These are phyloP conservation scores for Rhodotorula sphaerocarpa DNA, from an alignment of 768 basidiomycete genomes.

Conservation along the genomic window DNA sequence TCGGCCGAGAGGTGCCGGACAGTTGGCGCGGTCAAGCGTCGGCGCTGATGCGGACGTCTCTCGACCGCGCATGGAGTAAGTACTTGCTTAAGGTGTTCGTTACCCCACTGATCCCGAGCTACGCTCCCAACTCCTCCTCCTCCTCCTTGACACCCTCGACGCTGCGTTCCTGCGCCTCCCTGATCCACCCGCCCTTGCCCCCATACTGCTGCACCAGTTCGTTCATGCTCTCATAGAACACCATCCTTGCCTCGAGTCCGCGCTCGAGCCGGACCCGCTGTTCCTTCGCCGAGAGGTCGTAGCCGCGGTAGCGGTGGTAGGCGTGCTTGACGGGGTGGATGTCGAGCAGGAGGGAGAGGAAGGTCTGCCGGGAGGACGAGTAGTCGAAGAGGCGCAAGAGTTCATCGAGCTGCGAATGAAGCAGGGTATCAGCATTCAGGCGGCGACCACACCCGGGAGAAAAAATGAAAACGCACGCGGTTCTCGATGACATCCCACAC, in stretches of 20 bases:
- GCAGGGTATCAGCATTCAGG: too few relatives aligned
- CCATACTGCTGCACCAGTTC: neutral
- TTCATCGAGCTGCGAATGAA: conserved; percentile 13
- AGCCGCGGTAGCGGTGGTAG: conserved; percentile 3
- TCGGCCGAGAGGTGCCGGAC: too few relatives aligned
- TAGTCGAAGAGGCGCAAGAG: conserved; percentile 30
- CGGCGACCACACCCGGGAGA: too few relatives aligned
- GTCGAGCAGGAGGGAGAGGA: conserved; percentile 23
- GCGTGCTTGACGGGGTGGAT: conserved; percentile 10
- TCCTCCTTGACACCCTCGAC: neutral
- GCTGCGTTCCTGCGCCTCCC: neutral
- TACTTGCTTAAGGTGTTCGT: too few relatives aligned
- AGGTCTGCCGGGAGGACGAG: conserved; percentile 14
- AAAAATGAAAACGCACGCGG: conserved; percentile 11
- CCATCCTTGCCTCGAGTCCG: neutral
- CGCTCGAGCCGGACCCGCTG: neutral
- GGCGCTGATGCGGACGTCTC: too few relatives aligned
- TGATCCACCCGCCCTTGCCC: neutral
- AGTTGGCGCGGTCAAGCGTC: too few relatives aligned
- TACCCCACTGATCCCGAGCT: too few relatives aligned
- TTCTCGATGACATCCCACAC: conserved; percentile 33
- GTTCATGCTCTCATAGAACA: neutral
- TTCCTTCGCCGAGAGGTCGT: neutral
- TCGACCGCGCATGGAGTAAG: too few relatives aligned
- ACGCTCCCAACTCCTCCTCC: too few relatives aligned